Base-by-base conservation (phyloP, 2,329 filamentous ascomycete species). In the Plectosphaerella cucumerina region DNA sequence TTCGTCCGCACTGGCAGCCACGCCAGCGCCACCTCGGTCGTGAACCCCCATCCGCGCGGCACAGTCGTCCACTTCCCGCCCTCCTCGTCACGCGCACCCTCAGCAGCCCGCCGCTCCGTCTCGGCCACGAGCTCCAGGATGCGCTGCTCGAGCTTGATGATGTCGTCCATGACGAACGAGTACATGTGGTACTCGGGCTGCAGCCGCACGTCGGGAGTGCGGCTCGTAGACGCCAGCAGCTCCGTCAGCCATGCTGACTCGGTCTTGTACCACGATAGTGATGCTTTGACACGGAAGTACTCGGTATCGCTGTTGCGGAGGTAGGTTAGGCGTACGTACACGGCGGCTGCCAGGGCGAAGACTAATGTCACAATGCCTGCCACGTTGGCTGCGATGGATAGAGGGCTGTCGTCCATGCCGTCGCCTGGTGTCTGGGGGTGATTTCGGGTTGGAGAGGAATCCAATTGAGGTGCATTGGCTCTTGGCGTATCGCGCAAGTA, bases 211-310 rank as follows among this genome's bases (percentile, higher is more conserved):
- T 58, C 53, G 14, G 15, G 17, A 20, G 45, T 34, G 11, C 45
- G 18, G 45, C 37, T 43, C 6, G 56, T 57, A 22, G 60, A 65
- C 17, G 59, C 59, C 31, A 75, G 60, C 1, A 77, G 68, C 48
- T 75, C 70, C 3, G 67, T 60, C 14, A 78, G 66, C 69, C 70
- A 77, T 6, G 66, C 62, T 3, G 70, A 73, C 59, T 77, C 74
- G 1, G 72, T 77, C 58, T 77, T 77, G 60, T 71, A 77, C 73
- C 74, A 77, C 8, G 65, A 70, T 6, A 77, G 62, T 4, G 68
- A 71, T 2, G 70, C 67, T 53, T 77, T 76, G 50, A 76, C 70
- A 34, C 68, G 69, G 53, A 76, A 73, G 50, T 74, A 76, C 59
- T 77, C 74, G 10, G 66, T 64, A 51, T 75, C 68, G 48, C 73